phyloP scores from a whole-genome alignment of 2,329 filamentous ascomycete species.

The Talaromyces sp. region DNA sequence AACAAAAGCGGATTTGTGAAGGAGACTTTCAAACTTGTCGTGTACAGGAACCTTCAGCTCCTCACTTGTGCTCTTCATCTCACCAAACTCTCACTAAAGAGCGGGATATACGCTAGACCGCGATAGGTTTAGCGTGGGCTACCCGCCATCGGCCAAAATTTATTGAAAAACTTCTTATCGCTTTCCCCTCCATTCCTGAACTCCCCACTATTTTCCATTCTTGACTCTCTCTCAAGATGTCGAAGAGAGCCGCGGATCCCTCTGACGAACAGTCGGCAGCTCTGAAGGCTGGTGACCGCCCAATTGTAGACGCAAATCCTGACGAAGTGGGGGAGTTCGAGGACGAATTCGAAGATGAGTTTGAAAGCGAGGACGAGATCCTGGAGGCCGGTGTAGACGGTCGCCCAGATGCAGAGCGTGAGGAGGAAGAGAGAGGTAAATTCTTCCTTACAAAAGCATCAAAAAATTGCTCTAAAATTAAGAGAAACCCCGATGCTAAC shows the following conservation, averaged over 20 bases:
- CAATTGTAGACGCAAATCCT: slow-evolving; percentile 52
- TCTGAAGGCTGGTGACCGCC: slow-evolving; percentile 65
- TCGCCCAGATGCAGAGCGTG: slow-evolving; percentile 85
- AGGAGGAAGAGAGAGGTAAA: slow-evolving; percentile 76
- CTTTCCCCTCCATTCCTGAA: slow-evolving; percentile 12
- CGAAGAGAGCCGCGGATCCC: slow-evolving; percentile 62
- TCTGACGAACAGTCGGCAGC: slow-evolving; percentile 53
- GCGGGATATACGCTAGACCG: slow-evolving; percentile 35
- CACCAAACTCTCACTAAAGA: too few species aligned
- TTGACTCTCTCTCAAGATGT: slow-evolving; percentile 48
- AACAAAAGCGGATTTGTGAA: slow-evolving; percentile 1
- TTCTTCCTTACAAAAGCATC: background rate
- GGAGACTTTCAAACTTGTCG: background rate
- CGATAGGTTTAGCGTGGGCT: slow-evolving; percentile 33
- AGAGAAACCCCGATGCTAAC: background rate
- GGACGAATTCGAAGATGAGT: slow-evolving; percentile 91
- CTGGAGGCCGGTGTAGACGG: slow-evolving; percentile 94
- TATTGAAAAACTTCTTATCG: slow-evolving; percentile 37
- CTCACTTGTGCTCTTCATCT: background rate
- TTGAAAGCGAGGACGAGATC: slow-evolving; percentile 90
- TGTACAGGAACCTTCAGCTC: background rate
- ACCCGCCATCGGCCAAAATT: slow-evolving; percentile 25
- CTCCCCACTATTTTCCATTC: slow-evolving; percentile 13
- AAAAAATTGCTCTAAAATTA: slow-evolving; percentile 21
- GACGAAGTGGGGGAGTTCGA: slow-evolving; percentile 66